Evolutionary conservation across 2,329 filamentous ascomycete genomes (phyloP), one percentile per base, ranked within the genome.

Genomic region (Clarireedia paspali): DNA sequence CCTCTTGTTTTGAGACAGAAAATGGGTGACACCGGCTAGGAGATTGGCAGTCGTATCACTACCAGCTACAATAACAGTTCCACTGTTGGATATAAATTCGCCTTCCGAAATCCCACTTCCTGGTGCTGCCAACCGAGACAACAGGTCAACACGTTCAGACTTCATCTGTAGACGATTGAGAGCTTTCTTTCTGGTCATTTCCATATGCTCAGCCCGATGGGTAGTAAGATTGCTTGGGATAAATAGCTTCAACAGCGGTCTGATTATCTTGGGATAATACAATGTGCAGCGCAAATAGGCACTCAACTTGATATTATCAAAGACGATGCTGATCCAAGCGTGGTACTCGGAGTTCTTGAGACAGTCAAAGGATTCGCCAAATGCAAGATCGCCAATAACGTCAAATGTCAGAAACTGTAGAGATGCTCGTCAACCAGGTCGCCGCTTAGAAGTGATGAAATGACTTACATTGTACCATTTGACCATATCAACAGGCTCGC

Each of bases 311-410:
- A 50, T n/a, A 6, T 12, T 17, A 20, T 53, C 44, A 27, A 49
- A 55, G 20, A 49, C 17, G n/a, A 49, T 12, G 10, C 20, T n/a
- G 10, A 55, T 27, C 52, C 52, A 55, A 0, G 52, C 45, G 30
- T 55, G 52, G 36, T 49, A 55, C n/a, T n/a, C 4, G 10, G 30
- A 40, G 20, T 42, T 47, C 40, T 68, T 57, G 10, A 73, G 59
- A 51, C 65, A 67, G 7, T 66, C 63, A 59, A 73, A 75, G 1
- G 70, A 69, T 53, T 74, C 70, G 2, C 73, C 74, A 58, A 75
- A 77, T 0, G 71, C 70, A 30, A 77, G 67, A 55, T 76, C 74
- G 15, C 73, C 73, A 39, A 72, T 66, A 26, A 72, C 62, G 58
- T 73, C 71, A 59, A 73, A 72, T 2, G 71, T 66, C 2, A 66